These are phyloP conservation scores for Backusella tarrabulga DNA, from an alignment of 192 early-diverging fungal genomes.

Conservation along the genomic window DNA sequence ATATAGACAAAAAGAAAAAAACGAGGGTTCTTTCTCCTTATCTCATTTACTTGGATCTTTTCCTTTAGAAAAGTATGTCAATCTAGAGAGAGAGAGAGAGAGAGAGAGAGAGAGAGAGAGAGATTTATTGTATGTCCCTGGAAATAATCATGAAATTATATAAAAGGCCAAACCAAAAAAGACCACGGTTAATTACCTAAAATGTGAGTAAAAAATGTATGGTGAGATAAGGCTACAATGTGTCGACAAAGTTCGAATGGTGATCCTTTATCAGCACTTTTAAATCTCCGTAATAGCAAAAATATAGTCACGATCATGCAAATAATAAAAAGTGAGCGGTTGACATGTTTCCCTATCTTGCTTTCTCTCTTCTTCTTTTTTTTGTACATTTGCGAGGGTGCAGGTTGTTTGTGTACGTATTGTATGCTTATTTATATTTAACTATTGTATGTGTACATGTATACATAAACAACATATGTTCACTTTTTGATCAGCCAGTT, in stretches of 20 bases:
- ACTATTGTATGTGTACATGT: not conserved
- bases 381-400: not conserved
- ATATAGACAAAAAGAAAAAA: not conserved
- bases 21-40: not conserved
- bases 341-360: not conserved
- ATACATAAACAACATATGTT: slow-evolving; percentile 3
- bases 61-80: not conserved
- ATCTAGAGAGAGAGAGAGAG: not conserved
- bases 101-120: not conserved
- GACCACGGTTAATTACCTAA: not conserved
- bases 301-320: not conserved
- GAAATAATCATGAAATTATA: not conserved
- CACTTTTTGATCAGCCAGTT: not conserved
- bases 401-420: not conserved
- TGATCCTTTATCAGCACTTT: not conserved
- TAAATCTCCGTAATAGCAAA: not conserved
- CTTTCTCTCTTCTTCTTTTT: not conserved
- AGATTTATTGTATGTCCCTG: not conserved
- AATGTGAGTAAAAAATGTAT: not conserved
- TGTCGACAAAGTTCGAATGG: not conserved
- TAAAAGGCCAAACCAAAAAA: not conserved
- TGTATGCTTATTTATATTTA: not conserved
- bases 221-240: not conserved
- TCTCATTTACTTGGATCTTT: not conserved
- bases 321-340: not conserved